A percentile compares a stretch with the other conserved stretches of the same genome.
phyloP scores from a whole-genome alignment of 2,329 filamentous ascomycete species.

The Cladosporium sp. region DNA sequence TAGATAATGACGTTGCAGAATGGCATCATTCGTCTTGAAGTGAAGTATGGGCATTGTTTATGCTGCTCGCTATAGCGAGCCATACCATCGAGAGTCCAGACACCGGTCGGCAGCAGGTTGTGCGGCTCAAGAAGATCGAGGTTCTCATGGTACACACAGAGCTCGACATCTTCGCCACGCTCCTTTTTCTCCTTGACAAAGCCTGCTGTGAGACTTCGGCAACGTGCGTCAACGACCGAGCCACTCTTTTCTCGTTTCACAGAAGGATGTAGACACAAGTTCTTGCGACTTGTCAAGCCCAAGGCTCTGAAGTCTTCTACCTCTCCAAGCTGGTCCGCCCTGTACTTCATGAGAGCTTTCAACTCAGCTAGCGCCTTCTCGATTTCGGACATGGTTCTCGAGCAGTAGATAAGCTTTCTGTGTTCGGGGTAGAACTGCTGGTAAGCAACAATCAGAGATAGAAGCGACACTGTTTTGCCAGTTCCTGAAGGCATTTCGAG shows the following conservation, averaged over 20 bases:
- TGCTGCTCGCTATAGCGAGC: constrained; percentile 87
- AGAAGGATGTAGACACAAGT: constrained; percentile 90
- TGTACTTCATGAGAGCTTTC: constrained; percentile 91
- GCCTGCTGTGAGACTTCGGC: constrained; percentile 88
- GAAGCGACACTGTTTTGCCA: constrained; percentile 90
- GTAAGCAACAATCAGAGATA: constrained; percentile 94
- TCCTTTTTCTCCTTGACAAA: constrained; percentile 99
- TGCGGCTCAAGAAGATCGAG: constrained; percentile 91
- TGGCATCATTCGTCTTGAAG: constrained; percentile 94
- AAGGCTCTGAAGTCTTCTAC: constrained; percentile 91
- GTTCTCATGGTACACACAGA: constrained; percentile 98
- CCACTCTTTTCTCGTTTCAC: constrained; percentile 97
- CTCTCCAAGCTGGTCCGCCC: constrained; percentile 79
- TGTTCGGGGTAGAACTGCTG: constrained; percentile 91
- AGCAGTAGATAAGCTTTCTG: constrained; percentile 97
- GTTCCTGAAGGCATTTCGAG: constrained; percentile 99
- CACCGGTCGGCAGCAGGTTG: constrained; percentile 87
- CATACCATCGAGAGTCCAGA: constrained; percentile 91
- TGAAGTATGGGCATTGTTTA: constrained; percentile 98
- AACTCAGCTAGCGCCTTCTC: constrained; percentile 93
- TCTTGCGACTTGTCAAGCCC: constrained; percentile 93
- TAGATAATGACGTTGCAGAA: constrained; percentile 99
- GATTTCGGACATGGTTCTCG: constrained; percentile 99
- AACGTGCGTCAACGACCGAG: constrained; percentile 87
- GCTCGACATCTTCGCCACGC: constrained; percentile 84